A percentile compares a stretch with the other conserved stretches of the same genome.
Conservation (phyloP, 208 protist species). For the Trichomonas gallinae region DNA sequence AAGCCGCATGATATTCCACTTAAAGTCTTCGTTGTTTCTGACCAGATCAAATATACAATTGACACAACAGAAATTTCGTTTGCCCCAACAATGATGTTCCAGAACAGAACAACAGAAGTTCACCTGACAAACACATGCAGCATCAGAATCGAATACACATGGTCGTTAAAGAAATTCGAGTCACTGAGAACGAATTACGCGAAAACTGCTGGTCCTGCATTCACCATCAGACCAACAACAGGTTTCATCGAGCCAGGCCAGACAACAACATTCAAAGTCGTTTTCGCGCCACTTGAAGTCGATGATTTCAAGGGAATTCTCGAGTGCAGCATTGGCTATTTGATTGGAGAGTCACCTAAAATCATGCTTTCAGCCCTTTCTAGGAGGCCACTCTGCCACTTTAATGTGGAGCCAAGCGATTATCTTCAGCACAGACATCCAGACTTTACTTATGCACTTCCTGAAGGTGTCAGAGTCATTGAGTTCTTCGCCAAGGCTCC, state of each 20-base stretch:
- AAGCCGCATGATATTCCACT: neutral
- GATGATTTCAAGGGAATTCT: neutral
- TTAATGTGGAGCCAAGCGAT: neutral
- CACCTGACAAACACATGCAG: neutral
- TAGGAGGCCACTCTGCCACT: neutral
- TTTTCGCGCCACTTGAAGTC: neutral
- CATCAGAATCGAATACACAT: neutral
- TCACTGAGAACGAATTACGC: neutral
- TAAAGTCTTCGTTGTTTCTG: neutral
- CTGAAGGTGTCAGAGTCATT: neutral
- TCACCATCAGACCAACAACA: neutral
- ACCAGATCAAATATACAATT: neutral
- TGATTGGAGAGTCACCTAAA: neutral
- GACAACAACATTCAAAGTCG: neutral
- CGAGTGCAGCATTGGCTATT: neutral
- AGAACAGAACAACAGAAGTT: neutral
- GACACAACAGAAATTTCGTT: neutral
- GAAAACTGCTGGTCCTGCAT: neutral
- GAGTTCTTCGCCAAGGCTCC: neutral
- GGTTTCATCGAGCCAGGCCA: conserved; percentile 18
- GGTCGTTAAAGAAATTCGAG: neutral
- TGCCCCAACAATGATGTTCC: conserved; percentile 19
- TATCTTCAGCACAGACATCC: neutral
- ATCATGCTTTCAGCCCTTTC: neutral
- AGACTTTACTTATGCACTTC: neutral